phyloP scores from a whole-genome alignment of 2,329 filamentous ascomycete species.

The Fusarium sp. region DNA sequence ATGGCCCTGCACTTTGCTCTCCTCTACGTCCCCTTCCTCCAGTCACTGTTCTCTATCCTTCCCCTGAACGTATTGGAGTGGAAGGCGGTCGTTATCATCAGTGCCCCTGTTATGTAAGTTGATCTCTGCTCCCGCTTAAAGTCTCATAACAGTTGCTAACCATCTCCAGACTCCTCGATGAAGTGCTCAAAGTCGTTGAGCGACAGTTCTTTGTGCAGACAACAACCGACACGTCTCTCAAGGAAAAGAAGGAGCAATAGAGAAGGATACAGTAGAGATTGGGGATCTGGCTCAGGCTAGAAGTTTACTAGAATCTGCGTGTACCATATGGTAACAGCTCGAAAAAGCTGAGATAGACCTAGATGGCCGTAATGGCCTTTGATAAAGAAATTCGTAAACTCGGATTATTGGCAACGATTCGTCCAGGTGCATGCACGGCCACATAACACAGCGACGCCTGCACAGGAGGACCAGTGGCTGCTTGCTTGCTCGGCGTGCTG shows the following conservation, averaged over 20 bases:
- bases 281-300: slow-evolving; percentile 38
- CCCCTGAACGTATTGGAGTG: slow-evolving; percentile 89
- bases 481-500: slow-evolving; percentile 25
- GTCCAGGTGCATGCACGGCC: not conserved
- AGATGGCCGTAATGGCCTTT: slow-evolving; percentile 35
- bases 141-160: slow-evolving; percentile 36
- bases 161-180: slow-evolving; percentile 77
- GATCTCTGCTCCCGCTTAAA: not conserved
- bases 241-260: slow-evolving; percentile 68
- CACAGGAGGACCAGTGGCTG: not conserved
- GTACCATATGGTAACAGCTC: slow-evolving; percentile 39
- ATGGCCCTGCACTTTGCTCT: slow-evolving; percentile 97
- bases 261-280: slow-evolving; percentile 39
- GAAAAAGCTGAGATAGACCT: slow-evolving; percentile 34
- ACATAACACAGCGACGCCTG: not conserved
- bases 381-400: slow-evolving; percentile 24
- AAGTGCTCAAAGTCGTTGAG: slow-evolving; percentile 84
- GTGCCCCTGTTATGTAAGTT: slow-evolving; percentile 90
- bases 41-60: slow-evolving; percentile 89
- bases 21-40: slow-evolving; percentile 90
- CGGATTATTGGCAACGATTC: slow-evolving; percentile 12
- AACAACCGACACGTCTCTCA: slow-evolving; percentile 52
- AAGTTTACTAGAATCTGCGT: slow-evolving; percentile 46
- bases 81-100: slow-evolving; percentile 90
- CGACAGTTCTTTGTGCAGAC: slow-evolving; percentile 72